Base-by-base conservation (phyloP, 192 early-diverging fungal genomes). In the Ambispora gerdemannii region DNA sequence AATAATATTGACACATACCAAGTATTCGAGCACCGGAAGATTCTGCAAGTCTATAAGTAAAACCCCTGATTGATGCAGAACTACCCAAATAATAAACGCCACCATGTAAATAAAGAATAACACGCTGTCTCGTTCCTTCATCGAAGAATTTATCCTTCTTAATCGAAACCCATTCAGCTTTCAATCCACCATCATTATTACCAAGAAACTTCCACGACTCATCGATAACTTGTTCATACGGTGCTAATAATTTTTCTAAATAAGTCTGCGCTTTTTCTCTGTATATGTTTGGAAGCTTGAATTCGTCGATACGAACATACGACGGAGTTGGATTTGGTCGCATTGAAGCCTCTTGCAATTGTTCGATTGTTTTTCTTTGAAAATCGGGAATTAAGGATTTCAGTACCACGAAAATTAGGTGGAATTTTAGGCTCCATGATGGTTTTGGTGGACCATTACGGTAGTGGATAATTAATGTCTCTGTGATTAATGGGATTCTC, bases 81-180 rank as follows among this genome's bases (percentile, higher is more conserved):
- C 73, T 74, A 20, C 83, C 76, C 0, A 78, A 27, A 24, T 85
- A 77, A 71, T 88, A 91, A 0, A 80, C 88, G 25, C 91, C 91
- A 34, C 93, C 93, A 61, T 94, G 93, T 43, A 89, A 71, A 62
- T 90, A 91, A 50, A 94, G 71, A 17, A 92, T 72, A 1, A 87
- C 36, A 85, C 82, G n/a, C 75, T 75, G 3, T n/a, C 20, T 19
- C 27, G 30, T 24, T 74, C 28, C 1, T 53, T 70, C 13, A 19
- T 24, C 10, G 30, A 15, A 4, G 20, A 53, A 72, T 52, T 62
- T 67, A 43, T 76, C 65, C 50, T 67, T 38, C 15, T 68, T 69
- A 13, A 49, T 31, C 31, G 76, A 71, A 33, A 79, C 63, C 79
- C 81, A 82, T 62, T 82, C 81, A 7, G 71, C 76, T n/a, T 67